A percentile compares a stretch with the other conserved stretches of the same genome.
Evolutionary conservation across 2,329 filamentous ascomycete species (phyloP).

Genomic region (Fusarium newnesense): DNA sequence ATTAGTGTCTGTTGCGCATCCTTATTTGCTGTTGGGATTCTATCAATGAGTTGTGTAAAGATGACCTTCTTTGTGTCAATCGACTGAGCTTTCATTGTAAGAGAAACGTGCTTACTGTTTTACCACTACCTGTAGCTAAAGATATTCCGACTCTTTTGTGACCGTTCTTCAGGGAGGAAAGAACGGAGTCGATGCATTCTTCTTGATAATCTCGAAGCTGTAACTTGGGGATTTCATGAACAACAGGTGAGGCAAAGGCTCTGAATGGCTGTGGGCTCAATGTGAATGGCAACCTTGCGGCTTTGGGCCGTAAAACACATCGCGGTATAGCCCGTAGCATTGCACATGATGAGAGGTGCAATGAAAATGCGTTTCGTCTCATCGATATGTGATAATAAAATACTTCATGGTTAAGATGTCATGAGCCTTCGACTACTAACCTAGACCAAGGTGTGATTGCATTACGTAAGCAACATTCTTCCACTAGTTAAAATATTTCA

Average conservation of each 20-base stretch:
- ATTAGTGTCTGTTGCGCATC: slow-evolving; percentile 81
- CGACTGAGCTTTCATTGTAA: not conserved
- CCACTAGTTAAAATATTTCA: slow-evolving; percentile 1
- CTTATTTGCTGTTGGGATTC: slow-evolving; percentile 66
- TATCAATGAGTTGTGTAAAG: slow-evolving; percentile 93
- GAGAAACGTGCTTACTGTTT: slow-evolving; percentile 71
- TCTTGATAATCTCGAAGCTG: slow-evolving; percentile 86
- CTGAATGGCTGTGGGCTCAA: slow-evolving; percentile 25
- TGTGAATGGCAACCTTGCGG: slow-evolving; percentile 12
- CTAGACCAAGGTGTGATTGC: not conserved
- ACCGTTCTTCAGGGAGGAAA: slow-evolving; percentile 74
- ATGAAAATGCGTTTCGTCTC: slow-evolving; percentile 3
- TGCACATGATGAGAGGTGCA: slow-evolving; percentile 48
- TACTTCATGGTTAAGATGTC: not conserved
- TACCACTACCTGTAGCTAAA: slow-evolving; percentile 87
- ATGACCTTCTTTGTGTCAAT: slow-evolving; percentile 71
- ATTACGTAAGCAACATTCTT: slow-evolving; percentile 36
- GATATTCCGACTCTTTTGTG: slow-evolving; percentile 86
- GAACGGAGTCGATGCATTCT: slow-evolving; percentile 87
- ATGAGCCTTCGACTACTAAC: not conserved
- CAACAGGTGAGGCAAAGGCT: slow-evolving; percentile 38
- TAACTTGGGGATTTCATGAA: slow-evolving; percentile 51
- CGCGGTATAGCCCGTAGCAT: slow-evolving; percentile 49
- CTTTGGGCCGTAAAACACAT: slow-evolving; percentile 41
- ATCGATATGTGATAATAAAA: slow-evolving; percentile 9